Conservation (phyloP, 768 basidiomycete species). For the Mycena indigotica region DNA sequence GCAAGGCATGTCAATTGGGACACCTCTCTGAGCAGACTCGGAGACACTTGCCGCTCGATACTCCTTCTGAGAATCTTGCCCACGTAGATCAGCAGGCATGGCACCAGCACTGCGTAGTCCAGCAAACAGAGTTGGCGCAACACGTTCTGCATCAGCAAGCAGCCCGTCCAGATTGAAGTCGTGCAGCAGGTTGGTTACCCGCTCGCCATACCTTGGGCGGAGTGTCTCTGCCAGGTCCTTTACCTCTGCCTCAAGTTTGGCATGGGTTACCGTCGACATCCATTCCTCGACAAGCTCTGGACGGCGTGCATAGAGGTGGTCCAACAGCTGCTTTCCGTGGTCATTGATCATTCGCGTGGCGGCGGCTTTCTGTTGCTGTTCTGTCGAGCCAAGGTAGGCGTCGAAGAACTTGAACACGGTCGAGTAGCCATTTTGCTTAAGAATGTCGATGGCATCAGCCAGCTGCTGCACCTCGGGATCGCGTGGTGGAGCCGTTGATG, state of each 20-base stretch:
- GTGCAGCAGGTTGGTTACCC: neutral
- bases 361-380: neutral
- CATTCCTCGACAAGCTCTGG: constrained; percentile 5
- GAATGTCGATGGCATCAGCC: neutral
- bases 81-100: neutral
- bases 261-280: neutral
- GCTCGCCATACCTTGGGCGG: neutral
- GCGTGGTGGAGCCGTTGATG: too few relatives aligned
- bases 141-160: neutral
- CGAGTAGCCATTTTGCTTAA: neutral
- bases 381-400: constrained; percentile 1
- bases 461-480: neutral
- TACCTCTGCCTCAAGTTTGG: constrained; percentile 3
- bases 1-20: too few relatives aligned
- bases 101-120: neutral
- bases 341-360: constrained; percentile 2
- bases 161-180: constrained; percentile 5
- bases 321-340: neutral
- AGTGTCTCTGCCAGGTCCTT: neutral
- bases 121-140: constrained; percentile 5
- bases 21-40: too few relatives aligned
- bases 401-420: constrained; percentile 9
- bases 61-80: neutral
- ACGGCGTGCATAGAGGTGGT: constrained; percentile 1
- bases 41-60: neutral